Percentiles rank a stretch among this genome's conserved stretches.
phyloP scores from a whole-genome alignment of 2,329 filamentous ascomycete genomes.

The Penicillium sp. region DNA sequence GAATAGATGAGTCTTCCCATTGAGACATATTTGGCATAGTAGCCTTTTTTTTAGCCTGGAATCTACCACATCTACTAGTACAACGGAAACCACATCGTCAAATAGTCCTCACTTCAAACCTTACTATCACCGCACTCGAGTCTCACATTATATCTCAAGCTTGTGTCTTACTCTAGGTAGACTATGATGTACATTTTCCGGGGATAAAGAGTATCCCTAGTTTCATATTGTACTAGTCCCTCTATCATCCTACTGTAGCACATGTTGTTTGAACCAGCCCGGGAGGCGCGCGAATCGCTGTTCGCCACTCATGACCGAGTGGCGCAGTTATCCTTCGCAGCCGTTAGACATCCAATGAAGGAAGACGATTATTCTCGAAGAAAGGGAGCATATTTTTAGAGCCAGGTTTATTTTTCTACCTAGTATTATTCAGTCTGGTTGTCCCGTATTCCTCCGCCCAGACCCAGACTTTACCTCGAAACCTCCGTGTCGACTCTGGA shows the following conservation, averaged over 20 bases:
- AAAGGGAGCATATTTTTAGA: slow-evolving; percentile 3
- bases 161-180: too few species aligned
- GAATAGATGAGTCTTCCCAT: too few species aligned
- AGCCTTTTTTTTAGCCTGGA: background rate
- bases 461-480: background rate
- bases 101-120: background rate
- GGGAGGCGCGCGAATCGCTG: background rate
- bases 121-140: background rate
- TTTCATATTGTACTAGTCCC: background rate
- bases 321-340: slow-evolving; percentile 4
- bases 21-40: background rate
- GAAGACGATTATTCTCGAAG: background rate
- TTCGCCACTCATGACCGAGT: slow-evolving; percentile 9
- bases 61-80: background rate
- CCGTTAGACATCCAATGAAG: background rate
- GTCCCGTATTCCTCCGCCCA: background rate
- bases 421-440: background rate
- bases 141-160: too few species aligned
- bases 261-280: too few species aligned
- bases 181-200: too few species aligned
- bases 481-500: background rate
- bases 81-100: background rate
- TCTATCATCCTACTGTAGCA: too few species aligned
- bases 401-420: background rate
- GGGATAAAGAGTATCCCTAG: background rate